These are phyloP conservation scores for Leptodontidium sp. DNA, from an alignment of 2,329 filamentous ascomycete genomes.

Conservation along the genomic window DNA sequence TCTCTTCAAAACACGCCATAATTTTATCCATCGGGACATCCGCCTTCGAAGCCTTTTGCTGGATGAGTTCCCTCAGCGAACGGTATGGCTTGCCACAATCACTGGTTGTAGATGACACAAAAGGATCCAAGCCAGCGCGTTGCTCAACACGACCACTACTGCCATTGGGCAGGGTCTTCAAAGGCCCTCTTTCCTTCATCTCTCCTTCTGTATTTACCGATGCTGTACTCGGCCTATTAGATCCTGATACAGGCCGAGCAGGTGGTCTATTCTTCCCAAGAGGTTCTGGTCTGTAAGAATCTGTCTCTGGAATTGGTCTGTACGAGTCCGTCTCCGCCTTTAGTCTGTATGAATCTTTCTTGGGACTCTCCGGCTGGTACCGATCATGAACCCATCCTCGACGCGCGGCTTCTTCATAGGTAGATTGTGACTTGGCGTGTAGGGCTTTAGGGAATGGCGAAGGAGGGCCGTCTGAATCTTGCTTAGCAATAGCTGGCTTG, in stretches of 20 bases:
- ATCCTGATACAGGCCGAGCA: not conserved
- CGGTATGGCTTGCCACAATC: not conserved
- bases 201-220: not conserved
- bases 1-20: conserved; percentile 3
- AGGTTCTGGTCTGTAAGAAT: not conserved
- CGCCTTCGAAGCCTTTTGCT: not conserved
- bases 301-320: not conserved
- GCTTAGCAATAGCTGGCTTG: not conserved
- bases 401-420: not conserved
- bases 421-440: not conserved
- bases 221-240: too few species aligned
- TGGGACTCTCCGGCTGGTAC: conserved; percentile 2
- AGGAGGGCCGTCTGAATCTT: not conserved
- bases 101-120: not conserved
- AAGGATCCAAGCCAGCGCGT: not conserved
- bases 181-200: not conserved
- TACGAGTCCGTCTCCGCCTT: not conserved
- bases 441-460: not conserved
- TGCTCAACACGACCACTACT: not conserved
- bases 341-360: conserved; percentile 4
- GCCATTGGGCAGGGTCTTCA: not conserved
- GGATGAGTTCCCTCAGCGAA: not conserved
- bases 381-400: conserved; percentile 16
- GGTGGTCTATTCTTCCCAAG: not conserved
- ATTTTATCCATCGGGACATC: not conserved